Base-by-base conservation (phyloP, 768 basidiomycete genomes). In the Rhizopogon rudus region DNA sequence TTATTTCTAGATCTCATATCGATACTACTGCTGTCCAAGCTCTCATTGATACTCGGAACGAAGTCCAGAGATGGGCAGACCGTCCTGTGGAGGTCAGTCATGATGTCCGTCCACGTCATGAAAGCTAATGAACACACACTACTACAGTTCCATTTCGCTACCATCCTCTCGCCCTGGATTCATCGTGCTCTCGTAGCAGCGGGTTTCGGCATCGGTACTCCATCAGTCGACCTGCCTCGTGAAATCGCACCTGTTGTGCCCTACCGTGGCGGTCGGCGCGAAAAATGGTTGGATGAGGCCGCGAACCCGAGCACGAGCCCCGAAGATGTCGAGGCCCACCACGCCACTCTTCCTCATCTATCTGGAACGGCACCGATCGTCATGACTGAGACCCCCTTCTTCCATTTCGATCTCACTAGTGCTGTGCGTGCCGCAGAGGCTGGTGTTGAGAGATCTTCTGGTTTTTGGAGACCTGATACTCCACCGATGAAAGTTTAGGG, bases 11-110 rank as follows among this genome's bases (percentile, higher is more conserved):
- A 55, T 86, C 84, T 44, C 88, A 98, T 60, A 79, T 98, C 42
- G 97, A 99, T 64, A 91, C 91, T 6, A 98, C 97, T 1, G 88
- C 89, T 22, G 79, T 93, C 1, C 97, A 98, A 71, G 82, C 92
- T 35, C 78, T 99, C 44, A 86, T 97, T 55, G 97, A 99, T 67
- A 82, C 92, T 1, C 84, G 94, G 17, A 82, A 73, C 31, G 89
- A 89, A 68, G 79, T 98, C n/a, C 93, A 98, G 67, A 81, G 83
- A 63, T 98, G 91, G 88, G 81, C 86, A 8, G 81, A 93, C 62
- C 80, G 77, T 57, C 78, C 83, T 3, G 81, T 93, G 1, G 88
- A 91, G 75, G 86, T 86, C 31, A 60, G 75, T 65, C 9, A 37
- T 31, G 45, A 6, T 39, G 29, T 54, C 39, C 9, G 13, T 51